Conservation (phyloP, 306 rosid genomes). For the Rubus parviflorus region DNA sequence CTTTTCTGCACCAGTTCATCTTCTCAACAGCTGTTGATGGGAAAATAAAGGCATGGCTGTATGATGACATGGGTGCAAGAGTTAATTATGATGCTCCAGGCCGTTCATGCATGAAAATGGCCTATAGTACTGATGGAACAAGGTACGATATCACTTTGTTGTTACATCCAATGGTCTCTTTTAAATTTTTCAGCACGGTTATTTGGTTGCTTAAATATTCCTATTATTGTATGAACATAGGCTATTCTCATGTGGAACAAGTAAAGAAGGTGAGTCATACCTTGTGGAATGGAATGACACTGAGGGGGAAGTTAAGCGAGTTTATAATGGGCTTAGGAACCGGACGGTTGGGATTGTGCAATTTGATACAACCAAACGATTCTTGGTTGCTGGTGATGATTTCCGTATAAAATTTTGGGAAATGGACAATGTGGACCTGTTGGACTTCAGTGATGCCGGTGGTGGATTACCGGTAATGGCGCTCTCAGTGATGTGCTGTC, state of each 20-base stretch:
- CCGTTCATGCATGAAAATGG: conserved; percentile 32
- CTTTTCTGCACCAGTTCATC: conserved; percentile 23
- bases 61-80: conserved; percentile 12
- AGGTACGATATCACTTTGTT: conserved; percentile 20
- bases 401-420: conserved; percentile 42
- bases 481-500: neutral
- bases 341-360: conserved; percentile 24
- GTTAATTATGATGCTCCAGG: conserved; percentile 34
- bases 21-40: conserved; percentile 40
- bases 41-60: conserved; percentile 40
- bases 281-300: conserved; percentile 48
- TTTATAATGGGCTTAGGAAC: conserved; percentile 38
- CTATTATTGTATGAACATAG: conserved; percentile 16
- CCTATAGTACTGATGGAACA: conserved; percentile 34
- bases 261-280: conserved; percentile 37
- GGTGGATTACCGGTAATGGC: conserved; percentile 38
- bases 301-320: conserved; percentile 31
- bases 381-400: conserved; percentile 49
- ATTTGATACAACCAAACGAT: conserved; percentile 32
- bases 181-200: neutral
- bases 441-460: conserved; percentile 20
- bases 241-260: conserved; percentile 43
- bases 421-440: conserved; percentile 38
- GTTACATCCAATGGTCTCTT: neutral
- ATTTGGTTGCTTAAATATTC: neutral